These are phyloP conservation scores for Crassisporium funariophilum DNA, from an alignment of 768 basidiomycete species.

Conservation along the genomic window DNA sequence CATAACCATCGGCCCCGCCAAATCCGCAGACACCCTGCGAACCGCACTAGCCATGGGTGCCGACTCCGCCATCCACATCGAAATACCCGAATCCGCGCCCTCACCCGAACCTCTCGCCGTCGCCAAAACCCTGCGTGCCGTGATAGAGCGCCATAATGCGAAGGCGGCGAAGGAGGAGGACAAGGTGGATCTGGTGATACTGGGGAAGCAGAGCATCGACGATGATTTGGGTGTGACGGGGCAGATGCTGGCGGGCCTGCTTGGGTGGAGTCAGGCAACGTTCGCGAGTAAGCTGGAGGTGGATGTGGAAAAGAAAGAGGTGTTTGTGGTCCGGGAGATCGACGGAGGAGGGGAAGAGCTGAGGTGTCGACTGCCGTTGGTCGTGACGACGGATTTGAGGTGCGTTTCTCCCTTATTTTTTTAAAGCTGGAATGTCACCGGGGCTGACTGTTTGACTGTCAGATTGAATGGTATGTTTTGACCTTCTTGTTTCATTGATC, in stretches of 20 bases:
- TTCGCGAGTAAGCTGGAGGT: conserved; percentile 89
- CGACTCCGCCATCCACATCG: conserved; percentile 89
- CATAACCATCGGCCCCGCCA: conserved; percentile 92
- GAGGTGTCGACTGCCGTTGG: conserved; percentile 73
- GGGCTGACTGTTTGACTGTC: conserved; percentile 1
- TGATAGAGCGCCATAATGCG: conserved; percentile 65
- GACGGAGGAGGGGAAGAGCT: conserved; percentile 93
- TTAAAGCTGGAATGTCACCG: background rate
- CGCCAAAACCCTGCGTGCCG: conserved; percentile 78
- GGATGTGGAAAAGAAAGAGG: conserved; percentile 61
- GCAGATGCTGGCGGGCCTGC: conserved; percentile 93
- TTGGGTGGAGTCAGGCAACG: conserved; percentile 93
- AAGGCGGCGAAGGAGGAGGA: conserved; percentile 32
- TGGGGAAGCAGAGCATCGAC: conserved; percentile 99
- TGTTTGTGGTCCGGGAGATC: conserved; percentile 82
- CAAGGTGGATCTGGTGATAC: conserved; percentile 82
- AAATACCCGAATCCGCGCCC: conserved; percentile 71
- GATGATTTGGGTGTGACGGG: conserved; percentile 96
- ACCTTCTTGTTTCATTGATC: background rate
- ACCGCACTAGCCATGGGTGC: conserved; percentile 99
- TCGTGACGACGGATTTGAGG: conserved; percentile 94
- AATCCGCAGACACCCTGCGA: conserved; percentile 86
- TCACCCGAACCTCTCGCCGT: conserved; percentile 89
- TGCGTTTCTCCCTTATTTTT: conserved; percentile 36
- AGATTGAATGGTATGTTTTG: conserved; percentile 70